These are phyloP conservation scores for Penicillium pancosmium DNA, from an alignment of 495 filamentous ascomycete species.

Conservation along the genomic window DNA sequence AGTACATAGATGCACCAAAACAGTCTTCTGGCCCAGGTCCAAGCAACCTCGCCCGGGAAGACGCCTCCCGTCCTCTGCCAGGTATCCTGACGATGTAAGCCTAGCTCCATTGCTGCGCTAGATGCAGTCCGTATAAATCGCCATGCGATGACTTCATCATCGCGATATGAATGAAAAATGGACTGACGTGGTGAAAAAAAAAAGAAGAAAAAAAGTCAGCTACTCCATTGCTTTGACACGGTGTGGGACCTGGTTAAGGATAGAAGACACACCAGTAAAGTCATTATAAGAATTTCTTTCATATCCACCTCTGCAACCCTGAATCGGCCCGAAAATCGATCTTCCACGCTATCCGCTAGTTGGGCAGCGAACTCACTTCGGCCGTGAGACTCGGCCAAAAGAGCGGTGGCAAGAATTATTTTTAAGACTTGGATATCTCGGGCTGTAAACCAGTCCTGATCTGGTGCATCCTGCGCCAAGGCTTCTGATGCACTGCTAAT, in stretches of 20 bases:
- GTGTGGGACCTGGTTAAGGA: not conserved
- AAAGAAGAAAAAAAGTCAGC: not conserved
- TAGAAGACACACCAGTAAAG: conserved; percentile 58
- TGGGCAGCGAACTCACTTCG: conserved; percentile 70
- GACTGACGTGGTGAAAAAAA: conserved; percentile 48
- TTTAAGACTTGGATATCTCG: conserved; percentile 73
- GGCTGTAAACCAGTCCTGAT: conserved; percentile 61
- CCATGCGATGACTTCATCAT: conserved; percentile 80
- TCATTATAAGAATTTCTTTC: conserved; percentile 69
- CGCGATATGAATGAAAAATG: conserved; percentile 79
- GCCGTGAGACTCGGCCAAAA: conserved; percentile 72
- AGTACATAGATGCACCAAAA: conserved; percentile 88
- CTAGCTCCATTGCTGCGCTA: conserved; percentile 73
- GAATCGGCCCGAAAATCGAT: conserved; percentile 63
- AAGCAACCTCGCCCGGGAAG: conserved; percentile 60
- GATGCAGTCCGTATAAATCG: conserved; percentile 71
- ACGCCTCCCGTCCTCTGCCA: conserved; percentile 59
- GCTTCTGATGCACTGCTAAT: conserved; percentile 57
- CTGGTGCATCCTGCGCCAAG: conserved; percentile 45
- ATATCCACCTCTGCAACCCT: conserved; percentile 66
- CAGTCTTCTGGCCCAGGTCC: conserved; percentile 62
- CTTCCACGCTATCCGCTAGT: conserved; percentile 71
- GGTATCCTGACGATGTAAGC: conserved; percentile 74
- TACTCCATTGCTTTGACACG: not conserved
- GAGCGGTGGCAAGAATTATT: conserved; percentile 70